Base-by-base conservation (phyloP, 2,329 filamentous ascomycete species). In the Penicillium sp. region DNA sequence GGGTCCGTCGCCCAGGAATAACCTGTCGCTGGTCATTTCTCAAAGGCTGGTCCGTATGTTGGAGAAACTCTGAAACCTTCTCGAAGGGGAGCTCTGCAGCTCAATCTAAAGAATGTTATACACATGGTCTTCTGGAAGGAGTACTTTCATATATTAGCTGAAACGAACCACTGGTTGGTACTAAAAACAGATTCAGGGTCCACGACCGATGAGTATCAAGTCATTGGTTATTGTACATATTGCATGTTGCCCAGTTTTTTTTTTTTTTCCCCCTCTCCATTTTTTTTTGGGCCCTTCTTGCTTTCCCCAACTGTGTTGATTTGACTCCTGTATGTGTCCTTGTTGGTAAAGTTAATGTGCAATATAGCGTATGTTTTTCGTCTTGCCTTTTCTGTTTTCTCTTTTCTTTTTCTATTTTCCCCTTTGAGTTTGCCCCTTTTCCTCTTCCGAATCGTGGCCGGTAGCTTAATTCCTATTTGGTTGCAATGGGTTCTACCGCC, bases 101-200 rank as follows among this genome's bases (percentile, higher is more conserved):
- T 50, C 18, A 38, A 42, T 51, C 36, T 41, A 41, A 47, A 19
- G 13, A 19, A n/a, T 46, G 35, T 29, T 50, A 27, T 18, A 36
- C 51, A 51, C 43, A 47, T 44, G 51, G 46, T 8, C 32, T 54
- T 54, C 51, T 54, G 40, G 51, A 50, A 54, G 39, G 47, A 30
- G 5, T 23, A 5, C 3, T 23, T 23, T 23, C 23, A 23, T 23
- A 5, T 23, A 23, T 3, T 43, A 47, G 41, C 56, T 54, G 56
- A 52, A 55, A 56, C 56, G 60, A 62, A 65, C 60, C 58, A 62
- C 51, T 46, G 48, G 55, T 50, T 53, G 45, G 41, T 61, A 40
- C 62, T 65, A 64, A 65, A 65, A 65, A 65, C 61, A 64, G 62
- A 60, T 61, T 59, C 62, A 62, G 60, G 62, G 61, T 65, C 60